A percentile compares a stretch with the other conserved stretches of the same genome.
These are phyloP conservation scores for Talaromyces stipitatus DNA, from an alignment of 495 filamentous ascomycete species.

Conservation along the genomic window DNA sequence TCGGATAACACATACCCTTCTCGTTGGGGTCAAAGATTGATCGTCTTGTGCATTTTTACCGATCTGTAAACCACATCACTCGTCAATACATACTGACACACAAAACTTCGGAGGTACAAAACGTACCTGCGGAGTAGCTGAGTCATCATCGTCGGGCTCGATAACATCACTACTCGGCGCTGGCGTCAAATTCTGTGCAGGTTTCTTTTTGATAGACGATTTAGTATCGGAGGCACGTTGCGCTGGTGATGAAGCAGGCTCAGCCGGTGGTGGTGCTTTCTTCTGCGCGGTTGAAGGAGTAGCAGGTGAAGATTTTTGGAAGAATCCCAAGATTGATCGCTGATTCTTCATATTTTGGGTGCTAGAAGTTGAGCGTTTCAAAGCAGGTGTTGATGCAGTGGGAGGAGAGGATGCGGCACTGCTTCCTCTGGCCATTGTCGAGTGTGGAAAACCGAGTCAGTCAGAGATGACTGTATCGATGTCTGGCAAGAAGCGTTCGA, in stretches of 20 bases:
- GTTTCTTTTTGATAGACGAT: slow-evolving; percentile 7
- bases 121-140: slow-evolving; percentile 16
- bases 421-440: slow-evolving; percentile 7
- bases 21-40: slow-evolving; percentile 34
- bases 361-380: slow-evolving; percentile 40
- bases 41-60: slow-evolving; percentile 8
- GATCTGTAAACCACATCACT: background rate
- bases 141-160: slow-evolving; percentile 30
- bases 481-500: background rate
- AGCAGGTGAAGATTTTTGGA: slow-evolving; percentile 56
- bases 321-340: slow-evolving; percentile 79
- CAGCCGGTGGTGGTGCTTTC: slow-evolving; percentile 10
- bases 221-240: slow-evolving; percentile 22
- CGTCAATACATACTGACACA: slow-evolving; percentile 1
- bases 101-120: slow-evolving; percentile 4
- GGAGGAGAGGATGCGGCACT: slow-evolving; percentile 27
- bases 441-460: background rate
- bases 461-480: background rate
- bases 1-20: slow-evolving; percentile 26
- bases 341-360: slow-evolving; percentile 59
- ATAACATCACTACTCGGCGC: slow-evolving; percentile 69
- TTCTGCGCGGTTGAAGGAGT: slow-evolving; percentile 23
- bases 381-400: slow-evolving; percentile 30
- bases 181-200: slow-evolving; percentile 52
- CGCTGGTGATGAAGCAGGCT: slow-evolving; percentile 34